phyloP scores from a whole-genome alignment of 2,329 filamentous ascomycete species.

The Botrytis galanthina region DNA sequence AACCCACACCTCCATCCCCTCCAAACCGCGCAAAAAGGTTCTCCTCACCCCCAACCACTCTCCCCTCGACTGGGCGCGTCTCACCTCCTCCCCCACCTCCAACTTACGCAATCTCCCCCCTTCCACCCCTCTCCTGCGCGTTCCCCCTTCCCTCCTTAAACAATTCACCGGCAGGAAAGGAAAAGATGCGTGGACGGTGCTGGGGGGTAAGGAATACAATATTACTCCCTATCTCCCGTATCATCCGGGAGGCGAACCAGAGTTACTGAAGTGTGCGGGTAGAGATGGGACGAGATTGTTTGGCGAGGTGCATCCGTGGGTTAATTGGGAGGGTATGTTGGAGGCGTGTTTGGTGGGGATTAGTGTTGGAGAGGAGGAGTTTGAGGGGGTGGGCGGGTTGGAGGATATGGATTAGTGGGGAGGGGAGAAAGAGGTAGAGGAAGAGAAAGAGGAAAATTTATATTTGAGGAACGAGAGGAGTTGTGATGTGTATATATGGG shows the following conservation, averaged over 20 bases:
- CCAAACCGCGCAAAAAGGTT: slow-evolving; percentile 66
- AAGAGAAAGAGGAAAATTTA: not conserved
- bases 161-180: slow-evolving; percentile 78
- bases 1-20: slow-evolving; percentile 41
- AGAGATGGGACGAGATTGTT: slow-evolving; percentile 63
- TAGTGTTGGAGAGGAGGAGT: slow-evolving; percentile 55
- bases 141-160: slow-evolving; percentile 79
- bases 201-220: slow-evolving; percentile 91
- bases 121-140: slow-evolving; percentile 59
- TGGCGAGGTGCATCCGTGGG: slow-evolving; percentile 67
- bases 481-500: not conserved
- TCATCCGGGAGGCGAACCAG: slow-evolving; percentile 81
- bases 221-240: slow-evolving; percentile 85
- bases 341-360: slow-evolving; percentile 61
- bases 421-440: not conserved
- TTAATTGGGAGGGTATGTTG: slow-evolving; percentile 71
- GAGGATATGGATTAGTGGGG: slow-evolving; percentile 58
- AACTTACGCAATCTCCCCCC: slow-evolving; percentile 65
- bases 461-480: not conserved
- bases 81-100: slow-evolving; percentile 59
- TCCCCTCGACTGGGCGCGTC: slow-evolving; percentile 90
- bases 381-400: slow-evolving; percentile 45
- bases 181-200: slow-evolving; percentile 84
- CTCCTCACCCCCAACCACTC: slow-evolving; percentile 86
- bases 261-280: slow-evolving; percentile 63